Base-by-base conservation (phyloP, 2,329 filamentous ascomycete species). In the Ceratocystis cubensis region DNA sequence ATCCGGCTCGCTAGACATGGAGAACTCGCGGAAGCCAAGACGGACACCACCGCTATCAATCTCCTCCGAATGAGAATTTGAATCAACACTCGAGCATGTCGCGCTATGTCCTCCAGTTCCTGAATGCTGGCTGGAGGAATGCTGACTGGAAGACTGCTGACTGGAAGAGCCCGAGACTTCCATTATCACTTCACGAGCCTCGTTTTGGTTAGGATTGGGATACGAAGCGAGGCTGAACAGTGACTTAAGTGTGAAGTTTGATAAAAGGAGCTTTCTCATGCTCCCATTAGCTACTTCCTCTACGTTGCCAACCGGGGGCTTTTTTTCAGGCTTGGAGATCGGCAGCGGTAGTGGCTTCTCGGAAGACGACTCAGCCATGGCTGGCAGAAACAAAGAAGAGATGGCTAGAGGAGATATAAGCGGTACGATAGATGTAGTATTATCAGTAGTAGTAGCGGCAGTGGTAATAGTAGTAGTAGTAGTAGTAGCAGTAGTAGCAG, bases 161-260 rank as follows among this genome's bases (percentile, higher is more conserved):
- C 33, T 10, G 33, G 37, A 41, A 41, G 77, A 20, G 76, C 74
- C 69, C 75, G 78, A 63, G 17, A 48, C 61, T 73, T 79, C 61
- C 45, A 48, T 50, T 8, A 63, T 63, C 10, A 62, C 61, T n/a
- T 62, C 20, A 10, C 62, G 80, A 67, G 82, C 82, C 53, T 73
- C 74, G 72, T 79, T 79, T 72, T 82, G 82, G 71, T 76, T 79
- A 6, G 81, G 81, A 69, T 84, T 84, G 3, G 78, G 75, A 69
- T 83, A 84, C 1, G 81, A 83, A 17, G 81, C 81, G 69, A 84
- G 71, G 69, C 80, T 83, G 48, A 79, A 78, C 25, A 83, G 75
- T 37, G 76, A 79, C 70, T 82, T 81, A 70, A 79, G 76, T 13
- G 75, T 74, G 22, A 68, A 63, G 45, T 46, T 63, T n/a, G 61